Base-by-base conservation (phyloP, 495 filamentous ascomycete genomes). In the Aspergillus leporis region DNA sequence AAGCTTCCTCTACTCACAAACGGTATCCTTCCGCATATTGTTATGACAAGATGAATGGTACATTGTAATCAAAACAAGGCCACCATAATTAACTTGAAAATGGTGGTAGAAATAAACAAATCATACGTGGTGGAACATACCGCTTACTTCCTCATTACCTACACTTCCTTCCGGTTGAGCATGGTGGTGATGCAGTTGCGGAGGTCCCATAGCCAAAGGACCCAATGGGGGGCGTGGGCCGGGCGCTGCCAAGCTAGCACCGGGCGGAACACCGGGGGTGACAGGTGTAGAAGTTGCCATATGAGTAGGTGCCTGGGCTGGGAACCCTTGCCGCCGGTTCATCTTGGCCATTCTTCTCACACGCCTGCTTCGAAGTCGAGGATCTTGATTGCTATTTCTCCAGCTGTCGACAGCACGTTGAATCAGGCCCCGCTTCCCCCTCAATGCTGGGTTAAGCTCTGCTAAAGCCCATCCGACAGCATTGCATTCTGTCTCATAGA, bases 401-500 rank as follows among this genome's bases (percentile, higher is more conserved):
- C 94, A 98, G 72, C 93, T 97, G 74, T 98, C 94, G 32, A 98
- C 94, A 19, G 94, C 94, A 50, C 94, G 84, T 74, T 98, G 94
- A 59, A 98, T 98, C 61, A 98, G 80, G 9, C 94, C 94, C 51
- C 94, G 85, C 76, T 98, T 98, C 51, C 92, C 93, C 51, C 93
- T 82, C 28, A 98, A 82, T 46, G 88, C 88, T 1, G 92, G 88
- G 70, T 98, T 98, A 41, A 98, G 79, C 62, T 97, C 87, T 3
- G 95, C 95, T 60, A 98, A 74, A 22, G 93, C 94, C 94, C 94
- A 98, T 18, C 94, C 94, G 13, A 98, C 93, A 0, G 92, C 91
- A 74, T 98, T 98, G 81, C 95, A 98, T 74, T 98, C 95, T 8
- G 92, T 97, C 78, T 98, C 94, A 71, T 98, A 98, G 47, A 92